A percentile compares a stretch with the other conserved stretches of the same genome.
These are phyloP conservation scores for Pichia norvegensis DNA, from an alignment of 1,139 yeast species.

Conservation along the genomic window DNA sequence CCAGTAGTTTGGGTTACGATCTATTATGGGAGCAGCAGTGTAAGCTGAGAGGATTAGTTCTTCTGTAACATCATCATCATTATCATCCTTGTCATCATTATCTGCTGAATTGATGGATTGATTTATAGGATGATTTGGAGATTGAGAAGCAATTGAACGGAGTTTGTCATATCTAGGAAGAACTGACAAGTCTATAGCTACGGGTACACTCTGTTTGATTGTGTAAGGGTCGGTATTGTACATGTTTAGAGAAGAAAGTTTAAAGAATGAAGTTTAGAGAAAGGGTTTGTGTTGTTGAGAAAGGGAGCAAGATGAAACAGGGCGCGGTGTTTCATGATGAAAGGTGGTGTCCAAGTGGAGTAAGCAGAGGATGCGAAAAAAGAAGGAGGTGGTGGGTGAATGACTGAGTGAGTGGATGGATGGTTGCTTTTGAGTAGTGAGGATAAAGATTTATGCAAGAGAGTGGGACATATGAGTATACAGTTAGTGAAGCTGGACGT, in stretches of 20 bases:
- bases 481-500: neutral
- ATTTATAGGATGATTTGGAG: neutral
- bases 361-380: too few species aligned
- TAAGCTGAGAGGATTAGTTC: neutral
- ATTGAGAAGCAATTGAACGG: neutral
- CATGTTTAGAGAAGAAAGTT: neutral
- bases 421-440: too few species aligned
- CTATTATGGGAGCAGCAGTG: neutral
- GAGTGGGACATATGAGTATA: neutral
- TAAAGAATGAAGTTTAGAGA: neutral
- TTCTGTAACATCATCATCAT: neutral
- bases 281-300: neutral
- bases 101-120: neutral
- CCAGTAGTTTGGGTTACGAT: slow-evolving; percentile 1
- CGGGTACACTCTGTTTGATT: neutral
- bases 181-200: neutral
- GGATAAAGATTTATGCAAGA: neutral
- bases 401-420: too few species aligned
- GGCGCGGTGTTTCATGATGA: neutral
- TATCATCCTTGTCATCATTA: neutral
- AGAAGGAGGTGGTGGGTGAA: too few species aligned
- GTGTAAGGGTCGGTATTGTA: neutral
- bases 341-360: too few species aligned
- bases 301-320: neutral
- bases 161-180: neutral